Percentiles rank a stretch among this genome's conserved stretches.
phyloP scores from a whole-genome alignment of 2,329 filamentous ascomycete species.

The Rosellinia necatrix region DNA sequence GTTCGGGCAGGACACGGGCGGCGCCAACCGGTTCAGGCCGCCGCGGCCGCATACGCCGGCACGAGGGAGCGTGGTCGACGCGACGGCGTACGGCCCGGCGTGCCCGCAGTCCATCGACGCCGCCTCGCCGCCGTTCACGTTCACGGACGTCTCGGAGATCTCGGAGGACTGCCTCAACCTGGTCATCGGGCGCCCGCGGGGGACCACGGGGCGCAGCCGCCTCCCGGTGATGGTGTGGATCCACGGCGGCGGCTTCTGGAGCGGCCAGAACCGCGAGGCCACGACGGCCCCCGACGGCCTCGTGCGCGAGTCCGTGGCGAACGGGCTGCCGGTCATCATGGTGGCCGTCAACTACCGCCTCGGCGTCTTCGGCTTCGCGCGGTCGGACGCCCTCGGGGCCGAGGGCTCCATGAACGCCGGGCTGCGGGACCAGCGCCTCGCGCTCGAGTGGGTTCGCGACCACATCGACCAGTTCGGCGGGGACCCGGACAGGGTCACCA shows the following conservation, averaged over 20 bases:
- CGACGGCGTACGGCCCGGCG: constrained; percentile 47
- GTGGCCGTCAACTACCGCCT: constrained; percentile 45
- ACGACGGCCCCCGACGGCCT: constrained; percentile 49
- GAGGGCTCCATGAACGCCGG: constrained; percentile 51
- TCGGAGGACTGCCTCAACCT: constrained; percentile 46
- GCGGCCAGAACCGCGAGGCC: constrained; percentile 40
- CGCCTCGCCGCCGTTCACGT: constrained; percentile 38
- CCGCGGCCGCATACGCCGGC: constrained; percentile 43
- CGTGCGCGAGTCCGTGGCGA: constrained; percentile 50
- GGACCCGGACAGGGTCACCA: constrained; percentile 48
- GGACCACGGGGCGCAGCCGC: constrained; percentile 29
- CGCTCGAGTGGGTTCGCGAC: constrained; percentile 51
- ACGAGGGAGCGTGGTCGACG: constrained; percentile 44
- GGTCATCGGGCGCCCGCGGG: constrained; percentile 41
- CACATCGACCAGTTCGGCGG: constrained; percentile 52
- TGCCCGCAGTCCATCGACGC: constrained; percentile 49
- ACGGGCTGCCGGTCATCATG: constrained; percentile 44
- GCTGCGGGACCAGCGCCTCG: constrained; percentile 50
- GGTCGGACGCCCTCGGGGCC: constrained; percentile 35
- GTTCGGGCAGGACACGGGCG: constrained; percentile 52
- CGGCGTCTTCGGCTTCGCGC: constrained; percentile 40
- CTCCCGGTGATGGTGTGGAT: constrained; percentile 47
- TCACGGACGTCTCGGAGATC: constrained; percentile 45
- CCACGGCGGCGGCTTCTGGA: constrained; percentile 42
- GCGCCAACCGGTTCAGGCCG: constrained; percentile 51